Evolutionary conservation across 257 asterid genomes (phyloP), one percentile per base, ranked within the genome.

Genomic region (Striga asiatica): DNA sequence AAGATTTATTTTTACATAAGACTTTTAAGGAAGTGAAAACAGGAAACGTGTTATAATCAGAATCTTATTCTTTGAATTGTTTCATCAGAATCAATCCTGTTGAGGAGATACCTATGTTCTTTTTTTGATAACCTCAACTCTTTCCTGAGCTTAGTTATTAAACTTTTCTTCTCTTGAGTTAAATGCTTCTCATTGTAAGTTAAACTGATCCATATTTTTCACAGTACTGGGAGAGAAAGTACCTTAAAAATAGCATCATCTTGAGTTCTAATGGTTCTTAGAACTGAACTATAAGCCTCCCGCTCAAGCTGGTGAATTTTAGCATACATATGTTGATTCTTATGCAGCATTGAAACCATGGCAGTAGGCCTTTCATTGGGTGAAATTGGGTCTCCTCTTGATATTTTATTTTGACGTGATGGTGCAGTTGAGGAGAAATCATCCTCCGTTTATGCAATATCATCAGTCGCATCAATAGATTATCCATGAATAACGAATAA

Each of bases 241-340:
- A 89, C 97, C 97, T 89, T 85, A 45, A 94, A 49, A 75, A 89
- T 82, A 65, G 89, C 84, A 74, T 82, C 94, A 43, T 80, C 94
- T 66, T 83, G 95, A 58, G 95, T 95, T 76, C 78, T 85, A 70
- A 89, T 85, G 51, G 87, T 89, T 74, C 94, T 74, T 56, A 89
- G 71, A 62, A 89, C 79, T 28, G 93, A 77, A 64, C 75, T 69
- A 73, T 89, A 89, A 23, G 97, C 97, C 74, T 89, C 97, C 67
- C 77, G 88, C 81, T 82, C 97, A 53, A 81, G 87, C 77, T 80
- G 85, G 76, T 82, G 95, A 64, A 85, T 82, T 69, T 76, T 85
- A 63, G 83, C 85, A 54, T 85, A 83, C 94, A 89, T 82, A 45
- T 85, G 87, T 51, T 78, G 50, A 51, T 75, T 86, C 54, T 81